Percentiles rank a stretch among this genome's conserved stretches.
Conservation (phyloP, 768 basidiomycete species). For the Botryobasidium botryosum region DNA sequence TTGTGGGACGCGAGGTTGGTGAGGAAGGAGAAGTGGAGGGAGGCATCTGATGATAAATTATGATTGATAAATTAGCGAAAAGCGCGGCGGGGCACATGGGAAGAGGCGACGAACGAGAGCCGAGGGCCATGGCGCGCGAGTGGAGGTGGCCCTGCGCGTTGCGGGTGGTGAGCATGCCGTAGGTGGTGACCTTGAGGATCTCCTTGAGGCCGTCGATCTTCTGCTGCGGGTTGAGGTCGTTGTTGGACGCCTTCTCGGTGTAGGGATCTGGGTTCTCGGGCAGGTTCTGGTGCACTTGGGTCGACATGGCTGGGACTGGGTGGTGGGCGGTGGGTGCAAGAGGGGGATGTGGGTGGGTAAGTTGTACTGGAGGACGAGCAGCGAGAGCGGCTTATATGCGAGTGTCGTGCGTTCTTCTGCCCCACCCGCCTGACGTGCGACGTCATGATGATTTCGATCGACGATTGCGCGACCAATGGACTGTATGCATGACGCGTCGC, state of each 20-base stretch:
- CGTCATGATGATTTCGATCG: too few species aligned
- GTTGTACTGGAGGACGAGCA: too few species aligned
- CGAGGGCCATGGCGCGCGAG: constrained; percentile 64
- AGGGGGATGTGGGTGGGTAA: too few species aligned
- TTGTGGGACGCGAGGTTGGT: constrained; percentile 60
- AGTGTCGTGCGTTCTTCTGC: too few species aligned
- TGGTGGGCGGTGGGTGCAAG: too few species aligned
- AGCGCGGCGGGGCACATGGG: neutral
- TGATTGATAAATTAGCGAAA: neutral
- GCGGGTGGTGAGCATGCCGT: constrained; percentile 67
- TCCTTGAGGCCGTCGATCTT: constrained; percentile 51
- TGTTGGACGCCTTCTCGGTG: constrained; percentile 44
- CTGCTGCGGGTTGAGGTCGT: constrained; percentile 37
- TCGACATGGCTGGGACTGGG: too few species aligned
- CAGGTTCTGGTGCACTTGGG: too few species aligned
- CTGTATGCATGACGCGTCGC: too few species aligned
- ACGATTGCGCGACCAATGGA: too few species aligned
- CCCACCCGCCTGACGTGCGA: too few species aligned
- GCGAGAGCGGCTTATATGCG: too few species aligned
- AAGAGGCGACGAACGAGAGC: constrained; percentile 14
- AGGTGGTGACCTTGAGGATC: constrained; percentile 44
- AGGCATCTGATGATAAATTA: constrained; percentile 1
- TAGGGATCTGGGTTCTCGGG: constrained; percentile 39
- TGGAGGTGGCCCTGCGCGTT: constrained; percentile 50
- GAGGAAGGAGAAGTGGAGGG: constrained; percentile 38